These are phyloP conservation scores for Pluteus cervinus DNA, from an alignment of 768 basidiomycete species.

Conservation along the genomic window DNA sequence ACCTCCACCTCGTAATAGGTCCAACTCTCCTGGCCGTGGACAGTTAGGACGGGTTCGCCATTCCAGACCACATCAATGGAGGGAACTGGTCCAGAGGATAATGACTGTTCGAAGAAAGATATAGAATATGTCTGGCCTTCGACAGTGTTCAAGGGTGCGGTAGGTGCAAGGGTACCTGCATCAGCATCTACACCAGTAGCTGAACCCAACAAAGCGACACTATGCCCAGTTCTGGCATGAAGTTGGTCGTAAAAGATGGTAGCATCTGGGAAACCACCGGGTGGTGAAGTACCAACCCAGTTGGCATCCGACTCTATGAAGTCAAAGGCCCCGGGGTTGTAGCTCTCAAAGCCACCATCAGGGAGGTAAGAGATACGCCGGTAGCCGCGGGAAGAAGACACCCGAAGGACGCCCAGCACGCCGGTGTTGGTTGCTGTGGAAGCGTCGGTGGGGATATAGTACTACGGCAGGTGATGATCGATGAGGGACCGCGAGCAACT, in stretches of 20 bases:
- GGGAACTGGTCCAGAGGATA: constrained; percentile 24
- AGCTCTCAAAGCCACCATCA: constrained; percentile 40
- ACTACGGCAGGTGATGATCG: constrained; percentile 22
- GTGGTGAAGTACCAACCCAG: constrained; percentile 33
- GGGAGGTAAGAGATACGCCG: constrained; percentile 26
- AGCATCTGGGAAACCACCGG: constrained; percentile 34
- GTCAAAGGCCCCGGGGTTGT: constrained; percentile 34
- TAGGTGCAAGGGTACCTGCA: constrained; percentile 30
- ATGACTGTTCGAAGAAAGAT: constrained; percentile 34
- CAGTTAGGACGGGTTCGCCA: constrained; percentile 22
- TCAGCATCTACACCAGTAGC: constrained; percentile 28
- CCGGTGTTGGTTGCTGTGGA: constrained; percentile 40
- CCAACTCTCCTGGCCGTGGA: constrained; percentile 30
- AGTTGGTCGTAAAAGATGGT: constrained; percentile 34
- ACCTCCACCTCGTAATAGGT: constrained; percentile 28
- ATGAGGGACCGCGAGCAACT: too few relatives aligned
- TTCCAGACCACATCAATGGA: constrained; percentile 39
- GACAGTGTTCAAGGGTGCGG: constrained; percentile 24
- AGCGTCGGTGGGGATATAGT: constrained; percentile 33
- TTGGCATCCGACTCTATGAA: constrained; percentile 24
- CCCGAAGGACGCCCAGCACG: constrained; percentile 35
- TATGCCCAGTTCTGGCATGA: constrained; percentile 32
- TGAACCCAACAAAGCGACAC: constrained; percentile 36
- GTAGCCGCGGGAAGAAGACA: constrained; percentile 42
- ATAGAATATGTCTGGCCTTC: constrained; percentile 31